These are phyloP conservation scores for Lactifluus volemus DNA, from an alignment of 768 basidiomycete species.

Conservation along the genomic window DNA sequence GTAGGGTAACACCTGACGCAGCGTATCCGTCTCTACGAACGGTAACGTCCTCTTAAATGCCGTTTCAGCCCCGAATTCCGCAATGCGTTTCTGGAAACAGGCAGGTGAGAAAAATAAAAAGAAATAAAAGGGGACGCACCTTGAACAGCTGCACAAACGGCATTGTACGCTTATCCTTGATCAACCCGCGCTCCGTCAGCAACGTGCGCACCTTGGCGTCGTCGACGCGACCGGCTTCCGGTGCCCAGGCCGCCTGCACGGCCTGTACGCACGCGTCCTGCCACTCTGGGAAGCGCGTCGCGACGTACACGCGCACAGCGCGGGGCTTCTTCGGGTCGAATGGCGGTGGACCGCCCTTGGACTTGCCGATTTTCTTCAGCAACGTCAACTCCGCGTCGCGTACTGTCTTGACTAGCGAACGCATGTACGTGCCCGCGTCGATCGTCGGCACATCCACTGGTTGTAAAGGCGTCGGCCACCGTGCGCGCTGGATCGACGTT, in stretches of 20 bases:
- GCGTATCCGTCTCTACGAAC: constrained; percentile 73
- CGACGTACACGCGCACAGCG: constrained; percentile 82
- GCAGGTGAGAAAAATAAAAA: not conserved
- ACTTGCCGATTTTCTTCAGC: constrained; percentile 73
- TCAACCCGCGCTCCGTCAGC: constrained; percentile 62
- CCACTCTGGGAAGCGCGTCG: constrained; percentile 89
- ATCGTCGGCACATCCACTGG: constrained; percentile 57
- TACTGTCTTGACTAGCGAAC: constrained; percentile 81
- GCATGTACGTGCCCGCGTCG: constrained; percentile 79
- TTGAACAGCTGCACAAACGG: constrained; percentile 92
- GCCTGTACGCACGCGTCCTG: constrained; percentile 76
- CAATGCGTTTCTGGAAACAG: constrained; percentile 61
- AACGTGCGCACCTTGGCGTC: constrained; percentile 67
- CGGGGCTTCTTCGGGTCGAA: constrained; percentile 86
- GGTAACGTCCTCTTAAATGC: constrained; percentile 78
- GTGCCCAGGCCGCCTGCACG: constrained; percentile 58
- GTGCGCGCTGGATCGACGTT: constrained; percentile 71
- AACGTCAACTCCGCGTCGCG: constrained; percentile 78
- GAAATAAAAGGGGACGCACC: constrained; percentile 35
- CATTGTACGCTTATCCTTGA: constrained; percentile 96
- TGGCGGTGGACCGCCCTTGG: constrained; percentile 42
- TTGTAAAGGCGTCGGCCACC: constrained; percentile 64
- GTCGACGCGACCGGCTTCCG: constrained; percentile 58
- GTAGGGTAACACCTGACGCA: constrained; percentile 68
- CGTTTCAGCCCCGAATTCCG: constrained; percentile 59